Conservation (phyloP, 1,139 yeast genomes). For the Blastobotrys persicus region DNA sequence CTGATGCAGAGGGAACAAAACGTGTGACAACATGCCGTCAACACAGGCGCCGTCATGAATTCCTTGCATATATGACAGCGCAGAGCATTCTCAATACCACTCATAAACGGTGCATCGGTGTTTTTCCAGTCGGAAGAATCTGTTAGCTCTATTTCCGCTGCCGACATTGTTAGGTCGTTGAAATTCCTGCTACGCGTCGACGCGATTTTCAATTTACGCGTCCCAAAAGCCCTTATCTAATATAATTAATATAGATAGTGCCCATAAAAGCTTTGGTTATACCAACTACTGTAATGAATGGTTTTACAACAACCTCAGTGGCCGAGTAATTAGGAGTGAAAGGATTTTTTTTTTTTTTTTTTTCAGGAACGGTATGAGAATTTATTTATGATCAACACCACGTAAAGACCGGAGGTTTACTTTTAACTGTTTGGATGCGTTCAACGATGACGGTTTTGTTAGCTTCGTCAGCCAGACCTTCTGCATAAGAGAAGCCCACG, state of each 20-base stretch:
- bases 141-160: conserved; percentile 37
- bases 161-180: neutral
- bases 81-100: conserved; percentile 65
- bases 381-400: conserved; percentile 50
- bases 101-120: conserved; percentile 54
- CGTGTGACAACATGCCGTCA: conserved; percentile 84
- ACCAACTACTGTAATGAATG: too few species aligned
- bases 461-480: conserved; percentile 31
- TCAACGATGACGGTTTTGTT: conserved; percentile 54
- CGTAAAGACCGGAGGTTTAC: conserved; percentile 64
- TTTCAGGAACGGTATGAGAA: too few species aligned
- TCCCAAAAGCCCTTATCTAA: too few species aligned
- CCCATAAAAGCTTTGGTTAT: too few species aligned
- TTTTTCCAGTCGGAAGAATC: conserved; percentile 72
- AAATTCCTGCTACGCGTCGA: conserved; percentile 2
- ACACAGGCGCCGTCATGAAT: conserved; percentile 73
- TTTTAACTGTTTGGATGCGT: conserved; percentile 54
- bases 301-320: neutral
- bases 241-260: too few species aligned
- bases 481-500: conserved; percentile 36
- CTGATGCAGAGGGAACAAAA: conserved; percentile 90
- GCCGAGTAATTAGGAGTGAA: neutral
- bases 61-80: conserved; percentile 94
- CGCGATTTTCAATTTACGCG: conserved; percentile 3
- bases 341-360: too few species aligned